Evolutionary conservation across 1,284 basidiomycete genomes (phyloP).

Genomic region (Marasmius fiardii): DNA sequence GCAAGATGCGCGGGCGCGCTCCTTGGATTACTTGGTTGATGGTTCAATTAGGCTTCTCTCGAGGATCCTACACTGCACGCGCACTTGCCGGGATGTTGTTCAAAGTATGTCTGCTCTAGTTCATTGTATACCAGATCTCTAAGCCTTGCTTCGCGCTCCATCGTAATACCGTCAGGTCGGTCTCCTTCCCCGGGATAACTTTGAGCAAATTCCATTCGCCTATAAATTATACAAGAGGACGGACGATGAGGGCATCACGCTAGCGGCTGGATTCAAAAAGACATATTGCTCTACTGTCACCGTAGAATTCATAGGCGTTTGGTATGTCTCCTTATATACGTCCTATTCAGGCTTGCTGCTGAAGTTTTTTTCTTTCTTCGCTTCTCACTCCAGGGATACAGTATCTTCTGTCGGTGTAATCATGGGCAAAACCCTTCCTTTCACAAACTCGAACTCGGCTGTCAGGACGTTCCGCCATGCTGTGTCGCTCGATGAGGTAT

Average conservation of each 20-base stretch:
- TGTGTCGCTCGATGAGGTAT: conserved; percentile 42
- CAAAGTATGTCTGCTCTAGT: conserved; percentile 25
- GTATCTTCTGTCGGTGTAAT: conserved; percentile 53
- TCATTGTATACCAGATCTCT: neutral
- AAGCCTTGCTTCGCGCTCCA: neutral
- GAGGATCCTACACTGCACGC: conserved; percentile 75
- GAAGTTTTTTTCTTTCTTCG: conserved; percentile 12
- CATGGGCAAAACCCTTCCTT: conserved; percentile 40
- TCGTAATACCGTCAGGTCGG: conserved; percentile 42
- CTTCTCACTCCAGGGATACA: conserved; percentile 49
- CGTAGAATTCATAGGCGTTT: conserved; percentile 65
- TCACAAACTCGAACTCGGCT: conserved; percentile 37
- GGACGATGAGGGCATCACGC: conserved; percentile 37
- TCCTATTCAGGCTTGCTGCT: neutral
- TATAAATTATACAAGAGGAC: conserved; percentile 58
- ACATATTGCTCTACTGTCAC: conserved; percentile 58
- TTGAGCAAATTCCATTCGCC: conserved; percentile 62
- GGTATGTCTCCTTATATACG: conserved; percentile 34
- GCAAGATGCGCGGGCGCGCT: neutral
- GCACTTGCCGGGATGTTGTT: conserved; percentile 65
- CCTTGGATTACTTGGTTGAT: too few species aligned
- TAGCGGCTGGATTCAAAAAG: conserved; percentile 59
- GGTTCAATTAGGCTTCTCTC: conserved; percentile 58
- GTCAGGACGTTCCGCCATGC: conserved; percentile 47
- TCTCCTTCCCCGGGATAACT: conserved; percentile 54